These are phyloP conservation scores for Kalmusia sp. DNA, from an alignment of 2,329 filamentous ascomycete genomes.

Conservation along the genomic window DNA sequence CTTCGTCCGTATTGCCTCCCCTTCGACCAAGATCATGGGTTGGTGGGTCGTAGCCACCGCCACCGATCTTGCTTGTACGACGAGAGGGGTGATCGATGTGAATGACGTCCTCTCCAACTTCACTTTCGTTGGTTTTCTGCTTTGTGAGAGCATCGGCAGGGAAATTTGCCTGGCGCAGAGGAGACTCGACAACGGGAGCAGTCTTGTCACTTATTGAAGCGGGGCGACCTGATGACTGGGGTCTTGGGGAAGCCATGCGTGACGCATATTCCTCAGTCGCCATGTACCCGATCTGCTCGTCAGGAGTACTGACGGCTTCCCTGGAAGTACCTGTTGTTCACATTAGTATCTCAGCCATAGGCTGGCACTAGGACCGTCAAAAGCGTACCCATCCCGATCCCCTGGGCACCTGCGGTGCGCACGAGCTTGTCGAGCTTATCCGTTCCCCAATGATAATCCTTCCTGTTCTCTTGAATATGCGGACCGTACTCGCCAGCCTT, in stretches of 20 bases:
- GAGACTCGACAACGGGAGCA: slow-evolving; percentile 56
- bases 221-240: slow-evolving; percentile 54
- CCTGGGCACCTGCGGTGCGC: slow-evolving; percentile 66
- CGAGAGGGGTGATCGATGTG: slow-evolving; percentile 75
- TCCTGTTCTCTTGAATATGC: slow-evolving; percentile 64
- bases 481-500: slow-evolving; percentile 71
- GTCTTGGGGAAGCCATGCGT: slow-evolving; percentile 74
- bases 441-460: slow-evolving; percentile 85
- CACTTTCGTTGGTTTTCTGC: slow-evolving; percentile 50
- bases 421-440: slow-evolving; percentile 92
- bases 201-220: slow-evolving; percentile 56
- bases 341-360: slow-evolving; percentile 51
- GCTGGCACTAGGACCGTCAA: slow-evolving; percentile 9
- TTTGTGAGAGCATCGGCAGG: slow-evolving; percentile 51
- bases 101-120: slow-evolving; percentile 68
- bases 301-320: slow-evolving; percentile 75
- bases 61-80: slow-evolving; percentile 52
- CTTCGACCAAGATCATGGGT: slow-evolving; percentile 59
- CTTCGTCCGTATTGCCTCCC: slow-evolving; percentile 53
- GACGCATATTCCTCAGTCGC: slow-evolving; percentile 85
- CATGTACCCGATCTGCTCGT: slow-evolving; percentile 88
- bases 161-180: slow-evolving; percentile 59
- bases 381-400: slow-evolving; percentile 60
- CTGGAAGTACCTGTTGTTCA: slow-evolving; percentile 68
- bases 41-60: slow-evolving; percentile 59